Base-by-base conservation (phyloP, 345 rosid genomes). In the Erucastrum elatum region DNA sequence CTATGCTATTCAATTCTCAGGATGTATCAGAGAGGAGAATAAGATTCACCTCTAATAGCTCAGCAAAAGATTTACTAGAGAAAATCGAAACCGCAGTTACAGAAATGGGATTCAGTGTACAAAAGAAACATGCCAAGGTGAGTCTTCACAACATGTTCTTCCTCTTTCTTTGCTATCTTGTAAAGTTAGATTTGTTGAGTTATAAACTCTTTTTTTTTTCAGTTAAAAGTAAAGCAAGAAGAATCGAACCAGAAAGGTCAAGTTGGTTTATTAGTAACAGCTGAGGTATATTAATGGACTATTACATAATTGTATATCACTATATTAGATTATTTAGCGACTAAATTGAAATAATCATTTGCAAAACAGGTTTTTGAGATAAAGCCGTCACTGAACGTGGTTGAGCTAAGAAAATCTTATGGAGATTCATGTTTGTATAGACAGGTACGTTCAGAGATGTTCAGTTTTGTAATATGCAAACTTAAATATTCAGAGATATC, bases 1-100 rank as follows among this genome's bases (percentile, higher is more conserved):
- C 34, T 60, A 2, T 9, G 7, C 16, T 73, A 55, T 80, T 13
- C 10, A 15, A 53, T 71, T 66, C 11, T 13, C 68, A 94, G 99
- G 92, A 90, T 70, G 84, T 90, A 64, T 95, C 99, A 4, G 93
- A 95, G 84, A 90, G 99, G 86, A 95, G 90, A 79, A 87, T 92
- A 82, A 89, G 96, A 78, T 95, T 95, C 76, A 89, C 99, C 66
- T 95, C 98, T 72, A 85, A 87, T 87, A 89, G 72, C 73, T 88
- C 89, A 1, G 85, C 85, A 5, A 93, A 85, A 81, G 88, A 95
- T 77, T 82, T 92, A 87, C 85, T 91, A 1, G 88, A 88, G 83
- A 89, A 86, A 86, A 92, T 95, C 13, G 94, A 92, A 74, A 81
- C 84, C 44, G 84, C 74, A 1, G 96, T 80, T 11, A 90, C 82